Percentiles rank a stretch among this genome's conserved stretches.
phyloP scores from a whole-genome alignment of 768 basidiomycete genomes.

The Termitomyces sp. region DNA sequence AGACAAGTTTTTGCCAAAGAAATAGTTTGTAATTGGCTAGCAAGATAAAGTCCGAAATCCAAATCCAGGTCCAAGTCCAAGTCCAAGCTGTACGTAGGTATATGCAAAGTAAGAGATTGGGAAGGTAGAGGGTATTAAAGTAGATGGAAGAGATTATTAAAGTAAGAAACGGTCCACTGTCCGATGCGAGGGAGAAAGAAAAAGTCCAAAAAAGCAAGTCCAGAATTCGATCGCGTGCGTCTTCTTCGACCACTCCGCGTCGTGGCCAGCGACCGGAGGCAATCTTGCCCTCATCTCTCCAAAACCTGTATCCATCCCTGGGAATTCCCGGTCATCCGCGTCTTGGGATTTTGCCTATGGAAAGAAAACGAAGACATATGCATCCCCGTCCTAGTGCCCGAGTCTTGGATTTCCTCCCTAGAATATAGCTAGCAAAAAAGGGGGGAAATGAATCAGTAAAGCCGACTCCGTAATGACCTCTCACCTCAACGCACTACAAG shows the following conservation, averaged over 20 bases:
- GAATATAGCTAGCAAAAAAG: not conserved
- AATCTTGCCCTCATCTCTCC: constrained; percentile 1
- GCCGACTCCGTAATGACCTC: not conserved
- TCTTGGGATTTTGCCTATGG: not conserved
- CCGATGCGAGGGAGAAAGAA: not conserved
- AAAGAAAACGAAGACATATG: not conserved
- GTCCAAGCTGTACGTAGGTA: not conserved
- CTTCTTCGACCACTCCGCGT: constrained; percentile 7
- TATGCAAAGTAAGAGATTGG: not conserved
- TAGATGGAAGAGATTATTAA: not conserved
- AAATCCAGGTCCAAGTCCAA: not conserved
- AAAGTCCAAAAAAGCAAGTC: not conserved
- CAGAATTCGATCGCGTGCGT: not conserved
- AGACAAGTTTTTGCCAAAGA: not conserved
- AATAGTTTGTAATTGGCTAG: not conserved
- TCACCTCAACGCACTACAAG: not conserved
- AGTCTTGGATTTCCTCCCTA: not conserved
- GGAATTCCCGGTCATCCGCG: not conserved
- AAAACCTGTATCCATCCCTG: constrained; percentile 1
- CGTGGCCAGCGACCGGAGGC: constrained; percentile 10
- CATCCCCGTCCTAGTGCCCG: not conserved
- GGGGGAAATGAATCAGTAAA: not conserved
- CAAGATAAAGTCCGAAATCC: not conserved
- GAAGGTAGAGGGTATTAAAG: no score
- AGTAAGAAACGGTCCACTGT: not conserved